phyloP scores from a whole-genome alignment of 2,329 filamentous ascomycete genomes.

The Aspergillus sp. region DNA sequence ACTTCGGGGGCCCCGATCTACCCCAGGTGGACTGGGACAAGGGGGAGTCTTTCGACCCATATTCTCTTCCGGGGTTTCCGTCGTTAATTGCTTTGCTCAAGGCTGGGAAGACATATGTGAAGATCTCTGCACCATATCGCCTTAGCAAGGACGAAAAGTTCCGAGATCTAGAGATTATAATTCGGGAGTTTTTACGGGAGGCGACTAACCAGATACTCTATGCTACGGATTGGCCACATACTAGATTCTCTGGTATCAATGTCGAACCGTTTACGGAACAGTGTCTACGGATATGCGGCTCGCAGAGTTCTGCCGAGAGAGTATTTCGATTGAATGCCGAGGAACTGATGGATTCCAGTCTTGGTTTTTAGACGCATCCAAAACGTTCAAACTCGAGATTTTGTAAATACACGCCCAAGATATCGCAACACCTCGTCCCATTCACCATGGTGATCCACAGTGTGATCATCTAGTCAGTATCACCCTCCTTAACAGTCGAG shows the following conservation, averaged over 20 bases:
- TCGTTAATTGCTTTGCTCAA: conserved; percentile 50
- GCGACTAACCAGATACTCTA: conserved; percentile 54
- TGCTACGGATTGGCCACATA: conserved; percentile 66
- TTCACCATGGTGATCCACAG: not conserved
- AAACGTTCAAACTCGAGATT: not conserved
- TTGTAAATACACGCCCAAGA: not conserved
- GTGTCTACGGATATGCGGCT: conserved; percentile 55
- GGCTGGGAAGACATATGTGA: conserved; percentile 54
- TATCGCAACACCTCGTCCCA: too few species aligned
- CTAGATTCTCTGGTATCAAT: conserved; percentile 58
- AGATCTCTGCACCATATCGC: conserved; percentile 60
- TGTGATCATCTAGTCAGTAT: conserved; percentile 14
- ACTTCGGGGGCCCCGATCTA: conserved; percentile 55
- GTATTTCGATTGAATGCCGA: conserved; percentile 59
- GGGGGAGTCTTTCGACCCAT: conserved; percentile 37
- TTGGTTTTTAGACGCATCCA: not conserved
- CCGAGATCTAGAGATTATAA: conserved; percentile 50
- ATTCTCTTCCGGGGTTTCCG: conserved; percentile 50
- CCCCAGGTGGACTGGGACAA: conserved; percentile 12
- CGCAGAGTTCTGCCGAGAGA: conserved; percentile 48
- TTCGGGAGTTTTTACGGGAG: conserved; percentile 49
- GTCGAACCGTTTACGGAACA: conserved; percentile 55
- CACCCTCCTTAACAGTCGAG: conserved; percentile 20
- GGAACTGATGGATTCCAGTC: conserved; percentile 39
- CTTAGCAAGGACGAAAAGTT: conserved; percentile 48